phyloP scores from a whole-genome alignment of 805 yeast genomes.

The Lachancea fermentati region DNA sequence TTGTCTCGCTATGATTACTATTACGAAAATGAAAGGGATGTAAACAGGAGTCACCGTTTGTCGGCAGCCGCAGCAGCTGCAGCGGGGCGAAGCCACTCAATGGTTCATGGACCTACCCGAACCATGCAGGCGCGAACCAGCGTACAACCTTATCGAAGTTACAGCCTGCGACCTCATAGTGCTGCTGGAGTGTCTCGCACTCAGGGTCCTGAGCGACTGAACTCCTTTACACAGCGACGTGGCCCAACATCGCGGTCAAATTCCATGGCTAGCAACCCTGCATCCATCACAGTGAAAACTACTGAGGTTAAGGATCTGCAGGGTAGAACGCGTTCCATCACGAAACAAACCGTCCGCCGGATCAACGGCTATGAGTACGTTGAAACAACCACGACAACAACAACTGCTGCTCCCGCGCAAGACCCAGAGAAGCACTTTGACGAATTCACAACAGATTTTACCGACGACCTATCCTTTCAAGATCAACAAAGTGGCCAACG shows the following conservation, averaged over 20 bases:
- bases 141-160: constrained; percentile 2
- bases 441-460: constrained; percentile 18
- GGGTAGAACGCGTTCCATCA: constrained; percentile 52
- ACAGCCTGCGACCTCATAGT: constrained; percentile 4
- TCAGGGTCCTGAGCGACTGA: background rate
- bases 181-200: background rate
- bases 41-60: constrained; percentile 14
- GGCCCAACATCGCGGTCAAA: constrained; percentile 13
- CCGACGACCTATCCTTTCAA: constrained; percentile 1
- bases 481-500: constrained; percentile 12
- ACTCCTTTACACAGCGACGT: constrained; percentile 1
- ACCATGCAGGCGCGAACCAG: background rate
- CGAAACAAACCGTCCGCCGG: constrained; percentile 46
- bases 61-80: constrained; percentile 32
- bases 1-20: constrained; percentile 34
- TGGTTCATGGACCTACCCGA: constrained; percentile 5
- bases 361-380: constrained; percentile 45
- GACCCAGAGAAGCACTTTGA: constrained; percentile 30
- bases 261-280: constrained; percentile 13
- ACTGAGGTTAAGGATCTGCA: constrained; percentile 44
- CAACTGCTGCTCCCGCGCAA: constrained; percentile 19
- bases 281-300: constrained; percentile 40
- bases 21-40: constrained; percentile 22
- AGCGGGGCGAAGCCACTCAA: constrained; percentile 17
- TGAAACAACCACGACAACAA: constrained; percentile 41